Conservation (phyloP, 1,139 yeast genomes). For the Geotrichum aggregatum region DNA sequence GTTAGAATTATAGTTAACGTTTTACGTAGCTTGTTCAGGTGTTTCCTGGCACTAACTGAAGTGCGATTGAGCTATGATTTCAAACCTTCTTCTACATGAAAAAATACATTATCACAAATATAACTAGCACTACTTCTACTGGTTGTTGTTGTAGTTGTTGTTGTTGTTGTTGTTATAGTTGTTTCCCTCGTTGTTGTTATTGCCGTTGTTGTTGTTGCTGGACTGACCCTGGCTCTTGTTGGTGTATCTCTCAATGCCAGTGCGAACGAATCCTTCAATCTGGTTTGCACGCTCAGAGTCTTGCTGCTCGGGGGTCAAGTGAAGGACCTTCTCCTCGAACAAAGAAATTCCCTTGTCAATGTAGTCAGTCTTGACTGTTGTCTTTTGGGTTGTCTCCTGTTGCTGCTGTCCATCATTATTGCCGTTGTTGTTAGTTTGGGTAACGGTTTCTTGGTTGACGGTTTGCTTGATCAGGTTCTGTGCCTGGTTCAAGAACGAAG, state of each 20-base stretch:
- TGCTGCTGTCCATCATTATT: background rate
- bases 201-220: constrained; percentile 4
- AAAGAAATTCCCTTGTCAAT: constrained; percentile 31
- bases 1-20: too few relatives aligned
- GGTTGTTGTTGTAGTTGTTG: too few relatives aligned
- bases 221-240: background rate
- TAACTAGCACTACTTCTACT: too few relatives aligned
- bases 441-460: constrained; percentile 10
- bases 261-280: constrained; percentile 23
- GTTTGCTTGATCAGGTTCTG: constrained; percentile 3
- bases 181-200: background rate
- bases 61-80: too few relatives aligned
- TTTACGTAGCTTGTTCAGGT: too few relatives aligned
- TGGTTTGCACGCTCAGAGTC: constrained; percentile 25
- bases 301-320: constrained; percentile 25
- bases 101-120: too few relatives aligned
- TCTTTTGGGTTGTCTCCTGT: constrained; percentile 1
- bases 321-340: constrained; percentile 29
- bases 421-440: constrained; percentile 1
- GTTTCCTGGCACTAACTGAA: too few relatives aligned
- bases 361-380: constrained; percentile 24
- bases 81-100: too few relatives aligned
- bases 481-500: constrained; percentile 6
- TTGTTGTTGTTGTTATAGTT: too few relatives aligned
- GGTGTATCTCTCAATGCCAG: constrained; percentile 11